phyloP scores from a whole-genome alignment of 306 rosid genomes.

The Geum urbanum region DNA sequence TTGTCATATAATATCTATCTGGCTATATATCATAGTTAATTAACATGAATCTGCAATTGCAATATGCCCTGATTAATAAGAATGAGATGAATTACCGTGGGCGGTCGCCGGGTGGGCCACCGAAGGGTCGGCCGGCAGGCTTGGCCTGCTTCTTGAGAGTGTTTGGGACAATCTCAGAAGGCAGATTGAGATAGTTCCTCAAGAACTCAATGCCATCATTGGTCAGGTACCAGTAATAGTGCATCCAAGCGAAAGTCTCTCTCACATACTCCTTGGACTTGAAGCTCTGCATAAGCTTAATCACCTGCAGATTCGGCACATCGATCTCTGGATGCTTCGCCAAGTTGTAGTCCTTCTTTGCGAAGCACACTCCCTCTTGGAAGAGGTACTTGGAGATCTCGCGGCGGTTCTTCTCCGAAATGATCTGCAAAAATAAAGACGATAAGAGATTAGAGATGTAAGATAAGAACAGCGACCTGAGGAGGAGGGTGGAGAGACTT shows the following conservation, averaged over 20 bases:
- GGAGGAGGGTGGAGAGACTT: no score
- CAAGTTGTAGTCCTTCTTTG: conserved; percentile 66
- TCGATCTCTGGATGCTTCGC: conserved; percentile 81
- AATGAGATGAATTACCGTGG: no score
- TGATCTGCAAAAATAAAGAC: neutral
- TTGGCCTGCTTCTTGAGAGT: neutral
- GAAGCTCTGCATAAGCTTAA: conserved; percentile 86
- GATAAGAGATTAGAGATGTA: no score
- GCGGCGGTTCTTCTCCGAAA: neutral
- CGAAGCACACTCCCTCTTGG: conserved; percentile 47
- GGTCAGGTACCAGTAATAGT: neutral
- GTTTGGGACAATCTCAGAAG: neutral
- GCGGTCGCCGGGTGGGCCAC: no score
- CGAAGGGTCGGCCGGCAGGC: no score
- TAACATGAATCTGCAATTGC: no score
- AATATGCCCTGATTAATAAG: no score
- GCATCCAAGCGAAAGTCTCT: neutral
- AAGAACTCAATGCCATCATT: neutral
- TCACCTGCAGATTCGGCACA: conserved; percentile 81
- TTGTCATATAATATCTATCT: no score
- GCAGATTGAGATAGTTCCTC: neutral
- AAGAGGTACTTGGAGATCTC: neutral
- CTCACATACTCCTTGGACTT: conserved; percentile 1
- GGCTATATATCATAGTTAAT: no score
- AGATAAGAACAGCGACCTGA: no score